phyloP scores from a whole-genome alignment of 169 alveolate species.

The Ichthyophthirius multifiliis region DNA sequence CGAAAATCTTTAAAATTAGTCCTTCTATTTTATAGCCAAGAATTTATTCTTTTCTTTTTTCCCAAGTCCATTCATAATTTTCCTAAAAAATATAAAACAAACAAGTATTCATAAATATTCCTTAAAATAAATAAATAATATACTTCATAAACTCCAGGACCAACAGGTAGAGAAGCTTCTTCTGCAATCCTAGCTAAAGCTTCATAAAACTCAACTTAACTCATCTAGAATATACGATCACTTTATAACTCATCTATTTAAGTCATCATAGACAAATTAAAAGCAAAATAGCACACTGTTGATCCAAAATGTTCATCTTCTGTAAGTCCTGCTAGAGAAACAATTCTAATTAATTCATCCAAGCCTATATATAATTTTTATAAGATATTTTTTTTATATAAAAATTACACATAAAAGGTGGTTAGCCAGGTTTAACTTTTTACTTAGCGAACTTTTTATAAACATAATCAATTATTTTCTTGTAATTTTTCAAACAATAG shows the following conservation, averaged over 20 bases:
- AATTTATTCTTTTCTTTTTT: neutral
- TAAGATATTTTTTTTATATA: neutral
- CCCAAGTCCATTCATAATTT: conserved; percentile 9
- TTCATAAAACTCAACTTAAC: conserved; percentile 55
- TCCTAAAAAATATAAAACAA: neutral
- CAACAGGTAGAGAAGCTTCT: neutral
- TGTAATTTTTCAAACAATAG: conserved; percentile 46
- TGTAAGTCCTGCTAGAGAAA: neutral
- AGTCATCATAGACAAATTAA: conserved; percentile 52
- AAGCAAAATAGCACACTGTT: conserved; percentile 43
- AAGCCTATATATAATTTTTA: neutral
- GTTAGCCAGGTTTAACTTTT: conserved; percentile 41
- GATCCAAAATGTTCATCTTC: conserved; percentile 46
- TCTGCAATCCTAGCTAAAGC: conserved; percentile 67
- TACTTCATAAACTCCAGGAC: neutral
- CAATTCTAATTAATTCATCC: neutral
- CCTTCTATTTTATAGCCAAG: neutral
- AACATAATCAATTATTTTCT: conserved; percentile 30
- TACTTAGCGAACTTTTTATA: conserved; percentile 22
- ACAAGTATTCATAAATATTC: neutral
- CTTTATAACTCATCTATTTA: conserved; percentile 55
- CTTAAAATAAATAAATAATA: no score
- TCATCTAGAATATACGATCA: conserved; percentile 53
- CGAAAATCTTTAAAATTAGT: neutral
- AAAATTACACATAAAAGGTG: conserved; percentile 48